Evolutionary conservation across 768 basidiomycete genomes (phyloP), one percentile per base, ranked within the genome.

Genomic region (Fomitopsis serialis): DNA sequence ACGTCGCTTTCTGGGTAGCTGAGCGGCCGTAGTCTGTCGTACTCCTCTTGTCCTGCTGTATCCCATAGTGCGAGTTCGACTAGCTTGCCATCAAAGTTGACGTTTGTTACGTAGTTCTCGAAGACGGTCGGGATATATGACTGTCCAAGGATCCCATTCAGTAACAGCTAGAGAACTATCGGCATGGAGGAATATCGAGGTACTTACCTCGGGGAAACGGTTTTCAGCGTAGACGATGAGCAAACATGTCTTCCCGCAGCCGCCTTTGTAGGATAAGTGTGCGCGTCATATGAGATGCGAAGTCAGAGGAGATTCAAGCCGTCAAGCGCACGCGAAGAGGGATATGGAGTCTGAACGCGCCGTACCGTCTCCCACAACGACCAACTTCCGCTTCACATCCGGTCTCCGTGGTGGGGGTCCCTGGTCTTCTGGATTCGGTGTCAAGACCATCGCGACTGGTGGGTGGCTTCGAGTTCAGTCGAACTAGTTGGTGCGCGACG

Each of bases 21-120:
- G 68, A 99, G 83, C 56, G 97, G 97, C 53, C 97, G 84, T 61
- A 99, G 91, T 64, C 96, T 91, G 73, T 98, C 97, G 72, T 98
- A 98, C 71, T 98, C 97, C 74, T 98, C 96, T 72, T 98, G 96
- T 50, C 97, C 97, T 32, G 97, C 96, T 49, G 97, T 98, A 95
- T 98, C 97, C 97, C 97, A 98, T 63, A 99, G 76, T 25, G 97
- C 96, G 34, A 99, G 80, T 65, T 97, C 92, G 56, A 99, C 84
- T 19, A 89, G 75, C 71, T 93, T 94, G 52, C 87, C 85, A 23
- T 95, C 92, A 62, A 87, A 92, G 46, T 82, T 75, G 35, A 94
- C 87, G 58, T 89, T 84, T 12, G 89, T 92, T 52, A 92, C 89
- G 63, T 93, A 94, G 78, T 92, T 94, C 70, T 95, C 92, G 67